Conservation (phyloP, 2,329 filamentous ascomycete genomes). For the Cytospora leucostoma region DNA sequence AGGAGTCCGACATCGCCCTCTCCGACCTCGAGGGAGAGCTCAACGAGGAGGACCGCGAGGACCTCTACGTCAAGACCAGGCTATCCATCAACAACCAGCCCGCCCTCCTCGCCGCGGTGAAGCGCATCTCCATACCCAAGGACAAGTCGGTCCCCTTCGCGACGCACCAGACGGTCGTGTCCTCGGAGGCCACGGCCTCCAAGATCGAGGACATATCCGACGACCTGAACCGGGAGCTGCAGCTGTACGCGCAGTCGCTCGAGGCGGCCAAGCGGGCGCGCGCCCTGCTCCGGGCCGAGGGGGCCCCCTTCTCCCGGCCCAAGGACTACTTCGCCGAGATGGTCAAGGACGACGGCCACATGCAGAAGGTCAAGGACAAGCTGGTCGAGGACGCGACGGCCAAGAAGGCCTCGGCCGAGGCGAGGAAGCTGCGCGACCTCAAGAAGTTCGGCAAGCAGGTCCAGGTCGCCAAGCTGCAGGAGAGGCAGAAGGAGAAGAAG, state of each 20-base stretch:
- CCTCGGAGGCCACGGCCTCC: conserved; percentile 62
- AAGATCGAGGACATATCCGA: conserved; percentile 83
- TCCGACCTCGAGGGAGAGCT: conserved; percentile 76
- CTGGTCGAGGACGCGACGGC: conserved; percentile 86
- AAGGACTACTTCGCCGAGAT: conserved; percentile 98
- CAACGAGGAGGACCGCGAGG: conserved; percentile 71
- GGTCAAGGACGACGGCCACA: conserved; percentile 97
- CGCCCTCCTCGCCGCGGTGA: conserved; percentile 77
- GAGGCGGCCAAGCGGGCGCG: conserved; percentile 76
- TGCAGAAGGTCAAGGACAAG: conserved; percentile 95
- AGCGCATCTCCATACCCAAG: conserved; percentile 73
- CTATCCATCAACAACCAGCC: conserved; percentile 97
- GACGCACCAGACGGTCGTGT: conserved; percentile 76
- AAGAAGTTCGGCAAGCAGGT: conserved; percentile 99
- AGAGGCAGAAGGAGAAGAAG: conserved; percentile 87
- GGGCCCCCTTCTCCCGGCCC: conserved; percentile 82
- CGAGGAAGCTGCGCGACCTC: conserved; percentile 86
- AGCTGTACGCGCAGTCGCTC: conserved; percentile 88
- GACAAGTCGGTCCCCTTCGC: conserved; percentile 73
- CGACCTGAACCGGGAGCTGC: conserved; percentile 87
- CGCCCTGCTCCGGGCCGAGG: conserved; percentile 75
- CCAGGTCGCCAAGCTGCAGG: conserved; percentile 92
- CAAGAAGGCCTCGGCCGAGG: conserved; percentile 91
- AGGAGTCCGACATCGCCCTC: conserved; percentile 64
- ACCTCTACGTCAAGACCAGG: conserved; percentile 85